Conservation (phyloP, 768 basidiomycete genomes). For the Hygrophorus pudorinus region DNA sequence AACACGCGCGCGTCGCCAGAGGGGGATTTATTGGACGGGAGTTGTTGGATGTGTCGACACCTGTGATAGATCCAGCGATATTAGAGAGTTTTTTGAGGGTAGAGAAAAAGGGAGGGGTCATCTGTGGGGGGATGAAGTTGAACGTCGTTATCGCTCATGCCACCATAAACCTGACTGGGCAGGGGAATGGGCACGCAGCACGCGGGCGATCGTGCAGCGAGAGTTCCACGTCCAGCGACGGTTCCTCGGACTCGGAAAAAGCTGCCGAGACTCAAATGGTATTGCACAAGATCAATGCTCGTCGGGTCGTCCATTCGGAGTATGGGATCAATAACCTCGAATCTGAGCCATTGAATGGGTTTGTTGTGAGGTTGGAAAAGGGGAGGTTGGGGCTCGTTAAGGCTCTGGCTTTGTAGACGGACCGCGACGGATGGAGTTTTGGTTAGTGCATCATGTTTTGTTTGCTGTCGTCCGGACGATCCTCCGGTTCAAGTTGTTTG, state of each 20-base stretch:
- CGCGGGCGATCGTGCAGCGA: conserved; percentile 5
- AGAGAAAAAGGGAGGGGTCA: conserved; percentile 1
- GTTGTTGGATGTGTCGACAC: conserved; percentile 44
- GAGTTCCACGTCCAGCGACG: conserved; percentile 7
- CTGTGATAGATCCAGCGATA: conserved; percentile 34
- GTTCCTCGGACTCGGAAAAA: no score
- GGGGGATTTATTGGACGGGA: conserved; percentile 33
- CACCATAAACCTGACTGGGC: neutral
- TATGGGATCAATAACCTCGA: conserved; percentile 62
- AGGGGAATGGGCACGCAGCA: neutral
- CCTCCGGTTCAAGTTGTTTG: no score
- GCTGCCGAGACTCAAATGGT: conserved; percentile 40
- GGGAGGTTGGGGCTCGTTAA: conserved; percentile 46
- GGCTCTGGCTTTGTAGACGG: no score
- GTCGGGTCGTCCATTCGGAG: conserved; percentile 59
- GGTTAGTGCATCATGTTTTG: no score
- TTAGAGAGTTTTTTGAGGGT: conserved; percentile 27
- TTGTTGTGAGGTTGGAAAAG: conserved; percentile 42
- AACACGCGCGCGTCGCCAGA: conserved; percentile 32
- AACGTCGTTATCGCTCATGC: neutral
- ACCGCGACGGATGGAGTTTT: no score
- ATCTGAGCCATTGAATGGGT: conserved; percentile 50
- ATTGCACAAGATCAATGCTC: conserved; percentile 58
- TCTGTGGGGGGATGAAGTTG: neutral
- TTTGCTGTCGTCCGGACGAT: no score